phyloP scores from a whole-genome alignment of 495 filamentous ascomycete genomes.

The Penicillium simplicissimum region DNA sequence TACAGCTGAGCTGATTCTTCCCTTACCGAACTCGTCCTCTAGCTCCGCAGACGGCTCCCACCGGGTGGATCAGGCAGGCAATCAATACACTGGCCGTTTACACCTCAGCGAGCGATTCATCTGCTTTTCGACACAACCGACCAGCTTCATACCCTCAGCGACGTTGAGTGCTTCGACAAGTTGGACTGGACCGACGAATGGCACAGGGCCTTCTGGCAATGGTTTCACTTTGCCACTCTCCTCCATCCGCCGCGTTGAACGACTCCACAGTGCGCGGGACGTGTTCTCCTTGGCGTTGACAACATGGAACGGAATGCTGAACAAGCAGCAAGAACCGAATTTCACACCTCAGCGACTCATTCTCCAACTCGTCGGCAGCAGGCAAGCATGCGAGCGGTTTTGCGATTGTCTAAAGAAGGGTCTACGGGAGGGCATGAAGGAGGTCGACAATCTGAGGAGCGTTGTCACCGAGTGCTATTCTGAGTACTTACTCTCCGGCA shows the following conservation, averaged over 20 bases:
- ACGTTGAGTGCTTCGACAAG: constrained; percentile 71
- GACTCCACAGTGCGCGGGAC: constrained; percentile 84
- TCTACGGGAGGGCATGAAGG: constrained; percentile 78
- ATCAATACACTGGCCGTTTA: constrained; percentile 87
- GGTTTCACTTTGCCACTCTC: constrained; percentile 96
- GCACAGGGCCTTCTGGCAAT: constrained; percentile 90
- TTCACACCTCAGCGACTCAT: constrained; percentile 77
- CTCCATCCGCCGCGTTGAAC: constrained; percentile 86
- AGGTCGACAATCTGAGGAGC: constrained; percentile 75
- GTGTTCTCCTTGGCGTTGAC: constrained; percentile 93
- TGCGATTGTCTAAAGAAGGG: constrained; percentile 93
- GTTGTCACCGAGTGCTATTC: constrained; percentile 87
- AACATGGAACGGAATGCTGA: constrained; percentile 80
- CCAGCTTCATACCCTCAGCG: constrained; percentile 79
- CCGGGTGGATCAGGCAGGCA: constrained; percentile 62
- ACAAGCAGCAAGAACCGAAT: constrained; percentile 56
- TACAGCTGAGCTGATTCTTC: constrained; percentile 88
- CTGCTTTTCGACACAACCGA: constrained; percentile 91
- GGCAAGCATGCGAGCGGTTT: constrained; percentile 88
- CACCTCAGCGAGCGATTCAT: constrained; percentile 92
- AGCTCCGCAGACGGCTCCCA: constrained; percentile 61
- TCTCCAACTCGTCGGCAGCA: constrained; percentile 83
- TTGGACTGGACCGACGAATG: constrained; percentile 87
- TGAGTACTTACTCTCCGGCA: constrained; percentile 75
- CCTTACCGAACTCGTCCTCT: constrained; percentile 54